Evolutionary conservation across 1,284 basidiomycete genomes (phyloP).

Genomic region (Megacollybia platyphylla): DNA sequence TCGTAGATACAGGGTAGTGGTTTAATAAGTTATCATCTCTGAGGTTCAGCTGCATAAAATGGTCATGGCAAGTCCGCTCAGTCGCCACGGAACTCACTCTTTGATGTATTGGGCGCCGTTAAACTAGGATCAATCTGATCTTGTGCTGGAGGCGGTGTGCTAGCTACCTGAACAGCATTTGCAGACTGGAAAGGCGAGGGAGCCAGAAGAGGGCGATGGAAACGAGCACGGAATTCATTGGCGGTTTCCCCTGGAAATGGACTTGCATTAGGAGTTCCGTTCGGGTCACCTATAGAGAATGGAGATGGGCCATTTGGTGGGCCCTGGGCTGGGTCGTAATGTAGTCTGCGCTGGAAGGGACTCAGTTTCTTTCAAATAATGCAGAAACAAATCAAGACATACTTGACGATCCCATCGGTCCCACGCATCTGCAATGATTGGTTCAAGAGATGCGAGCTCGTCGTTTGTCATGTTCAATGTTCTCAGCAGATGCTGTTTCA

Average conservation of each 20-base stretch:
- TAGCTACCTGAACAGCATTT: conserved; percentile 22
- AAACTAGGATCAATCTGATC: neutral
- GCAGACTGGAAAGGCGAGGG: conserved; percentile 46
- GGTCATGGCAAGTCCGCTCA: too few species aligned
- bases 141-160: neutral
- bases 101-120: neutral
- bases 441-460: conserved; percentile 64
- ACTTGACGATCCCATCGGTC: conserved; percentile 74
- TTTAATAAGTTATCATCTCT: too few species aligned
- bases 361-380: conserved; percentile 5
- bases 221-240: conserved; percentile 58
- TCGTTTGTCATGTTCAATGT: conserved; percentile 62
- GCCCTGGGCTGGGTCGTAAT: conserved; percentile 33
- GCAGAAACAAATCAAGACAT: conserved; percentile 11
- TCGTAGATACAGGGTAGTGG: too few species aligned
- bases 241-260: conserved; percentile 16
- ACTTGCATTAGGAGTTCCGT: conserved; percentile 12
- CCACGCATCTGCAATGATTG: conserved; percentile 68
- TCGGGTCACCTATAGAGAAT: conserved; percentile 13
- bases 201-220: conserved; percentile 49
- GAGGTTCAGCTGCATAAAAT: neutral
- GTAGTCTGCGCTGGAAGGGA: conserved; percentile 39
- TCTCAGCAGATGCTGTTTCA: conserved; percentile 63
- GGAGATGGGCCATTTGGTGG: conserved; percentile 16
- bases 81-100: neutral